Conservation (phyloP, 2,329 filamentous ascomycete genomes). For the Scedosporium minutisporum region DNA sequence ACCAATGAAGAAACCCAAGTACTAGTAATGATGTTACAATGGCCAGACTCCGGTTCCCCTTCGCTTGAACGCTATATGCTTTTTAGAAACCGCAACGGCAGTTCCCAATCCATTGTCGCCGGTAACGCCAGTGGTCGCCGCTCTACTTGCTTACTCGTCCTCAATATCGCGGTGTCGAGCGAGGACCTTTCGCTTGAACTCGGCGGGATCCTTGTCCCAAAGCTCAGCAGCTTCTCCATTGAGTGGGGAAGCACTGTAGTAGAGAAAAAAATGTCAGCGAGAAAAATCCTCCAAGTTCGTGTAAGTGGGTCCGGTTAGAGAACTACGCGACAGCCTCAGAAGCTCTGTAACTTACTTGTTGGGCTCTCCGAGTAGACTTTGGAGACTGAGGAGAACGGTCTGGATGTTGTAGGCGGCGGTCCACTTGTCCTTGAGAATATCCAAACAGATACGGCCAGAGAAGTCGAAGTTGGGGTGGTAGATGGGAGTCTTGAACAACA, state of each 20-base stretch:
- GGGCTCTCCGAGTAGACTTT: slow-evolving; percentile 90
- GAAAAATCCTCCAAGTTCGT: too few species aligned
- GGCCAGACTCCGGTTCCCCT: background rate
- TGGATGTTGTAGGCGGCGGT: slow-evolving; percentile 95
- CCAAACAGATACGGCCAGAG: slow-evolving; percentile 89
- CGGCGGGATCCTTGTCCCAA: slow-evolving; percentile 79
- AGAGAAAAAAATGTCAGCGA: background rate
- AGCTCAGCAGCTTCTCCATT: slow-evolving; percentile 95
- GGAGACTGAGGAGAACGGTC: slow-evolving; percentile 83
- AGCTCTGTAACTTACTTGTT: slow-evolving; percentile 67
- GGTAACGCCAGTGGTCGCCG: too few species aligned
- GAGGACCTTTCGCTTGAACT: slow-evolving; percentile 73
- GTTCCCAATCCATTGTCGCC: background rate
- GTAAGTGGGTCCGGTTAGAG: too few species aligned
- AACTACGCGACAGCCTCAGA: too few species aligned
- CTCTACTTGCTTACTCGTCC: slow-evolving; percentile 39
- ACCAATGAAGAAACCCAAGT: background rate
- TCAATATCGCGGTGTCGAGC: slow-evolving; percentile 55
- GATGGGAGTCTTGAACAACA: slow-evolving; percentile 96
- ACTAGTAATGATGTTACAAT: background rate
- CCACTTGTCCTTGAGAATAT: slow-evolving; percentile 99
- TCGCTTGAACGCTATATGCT: background rate
- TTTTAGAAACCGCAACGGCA: background rate
- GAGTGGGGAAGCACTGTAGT: slow-evolving; percentile 70
- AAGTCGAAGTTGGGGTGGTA: slow-evolving; percentile 99